Evolutionary conservation across 2,329 filamentous ascomycete genomes (phyloP).

Genomic region (Colletotrichum australisinense): DNA sequence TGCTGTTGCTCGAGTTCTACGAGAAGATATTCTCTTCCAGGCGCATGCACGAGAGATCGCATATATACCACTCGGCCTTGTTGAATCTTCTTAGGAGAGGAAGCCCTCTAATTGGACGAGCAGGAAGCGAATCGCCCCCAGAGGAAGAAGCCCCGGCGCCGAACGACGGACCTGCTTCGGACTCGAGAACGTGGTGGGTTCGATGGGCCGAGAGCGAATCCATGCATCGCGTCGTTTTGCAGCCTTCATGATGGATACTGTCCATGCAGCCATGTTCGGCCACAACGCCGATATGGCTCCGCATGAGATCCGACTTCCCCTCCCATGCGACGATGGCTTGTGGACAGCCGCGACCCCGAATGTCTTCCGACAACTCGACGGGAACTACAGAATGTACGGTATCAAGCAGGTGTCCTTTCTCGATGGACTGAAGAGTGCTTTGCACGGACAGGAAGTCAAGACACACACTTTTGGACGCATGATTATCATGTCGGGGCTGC

Average conservation of each 20-base stretch:
- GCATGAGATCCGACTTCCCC: slow-evolving; percentile 85
- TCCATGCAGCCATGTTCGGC: slow-evolving; percentile 92
- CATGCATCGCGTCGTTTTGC: slow-evolving; percentile 85
- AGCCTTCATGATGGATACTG: slow-evolving; percentile 89
- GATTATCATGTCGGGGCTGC: slow-evolving; percentile 88
- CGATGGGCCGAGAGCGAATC: slow-evolving; percentile 92
- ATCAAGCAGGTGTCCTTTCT: slow-evolving; percentile 84
- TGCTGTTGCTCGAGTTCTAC: slow-evolving; percentile 86
- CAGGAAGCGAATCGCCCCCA: slow-evolving; percentile 82
- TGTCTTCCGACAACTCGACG: slow-evolving; percentile 81
- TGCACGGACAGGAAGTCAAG: slow-evolving; percentile 83
- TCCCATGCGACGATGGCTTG: slow-evolving; percentile 88
- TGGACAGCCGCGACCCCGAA: slow-evolving; percentile 86
- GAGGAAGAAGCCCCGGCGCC: slow-evolving; percentile 59
- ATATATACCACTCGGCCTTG: slow-evolving; percentile 90
- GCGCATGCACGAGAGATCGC: slow-evolving; percentile 84
- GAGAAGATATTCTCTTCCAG: slow-evolving; percentile 93
- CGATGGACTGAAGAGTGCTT: slow-evolving; percentile 84
- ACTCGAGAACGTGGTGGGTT: slow-evolving; percentile 75
- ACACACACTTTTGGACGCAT: slow-evolving; percentile 91
- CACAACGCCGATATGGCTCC: slow-evolving; percentile 92
- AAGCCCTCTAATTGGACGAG: slow-evolving; percentile 85
- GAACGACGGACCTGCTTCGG: slow-evolving; percentile 43
- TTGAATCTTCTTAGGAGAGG: slow-evolving; percentile 87
- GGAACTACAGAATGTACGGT: slow-evolving; percentile 80